Evolutionary conservation across 2,329 filamentous ascomycete genomes (phyloP).

Genomic region (Lecanoromycetidae sp.): DNA sequence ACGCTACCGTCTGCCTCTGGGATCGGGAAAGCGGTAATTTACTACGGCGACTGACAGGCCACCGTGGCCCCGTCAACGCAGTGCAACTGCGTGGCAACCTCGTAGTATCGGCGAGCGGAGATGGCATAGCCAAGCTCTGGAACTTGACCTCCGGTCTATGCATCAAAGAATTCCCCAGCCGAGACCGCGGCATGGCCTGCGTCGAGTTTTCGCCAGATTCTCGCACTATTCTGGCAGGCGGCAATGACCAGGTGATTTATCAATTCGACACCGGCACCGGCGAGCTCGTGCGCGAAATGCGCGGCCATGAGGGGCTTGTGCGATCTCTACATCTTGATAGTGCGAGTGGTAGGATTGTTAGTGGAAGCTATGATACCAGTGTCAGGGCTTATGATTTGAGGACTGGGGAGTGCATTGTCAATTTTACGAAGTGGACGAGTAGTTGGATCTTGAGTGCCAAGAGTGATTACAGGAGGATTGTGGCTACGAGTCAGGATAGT

Average conservation of each 20-base stretch:
- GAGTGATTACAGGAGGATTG: conserved; percentile 86
- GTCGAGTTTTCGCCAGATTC: conserved; percentile 94
- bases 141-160: conserved; percentile 79
- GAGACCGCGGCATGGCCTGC: conserved; percentile 87
- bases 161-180: conserved; percentile 78
- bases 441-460: conserved; percentile 96
- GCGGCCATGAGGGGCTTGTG: conserved; percentile 74
- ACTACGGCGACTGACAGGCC: conserved; percentile 68
- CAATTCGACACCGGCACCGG: conserved; percentile 92
- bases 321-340: conserved; percentile 84
- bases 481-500: conserved; percentile 88
- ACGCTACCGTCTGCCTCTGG: conserved; percentile 89
- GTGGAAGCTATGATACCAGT: conserved; percentile 86
- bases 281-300: conserved; percentile 65
- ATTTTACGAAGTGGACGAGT: conserved; percentile 88
- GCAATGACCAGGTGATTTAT: conserved; percentile 90
- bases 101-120: conserved; percentile 84
- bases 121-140: conserved; percentile 90
- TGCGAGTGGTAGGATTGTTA: conserved; percentile 72
- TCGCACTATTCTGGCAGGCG: conserved; percentile 83
- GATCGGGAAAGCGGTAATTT: conserved; percentile 66
- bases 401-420: conserved; percentile 62
- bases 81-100: conserved; percentile 90
- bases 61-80: conserved; percentile 87
- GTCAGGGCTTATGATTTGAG: conserved; percentile 90